A percentile compares a stretch with the other conserved stretches of the same genome.
phyloP scores from a whole-genome alignment of 352 stramenopile species.

The Pythium sukuiense region DNA sequence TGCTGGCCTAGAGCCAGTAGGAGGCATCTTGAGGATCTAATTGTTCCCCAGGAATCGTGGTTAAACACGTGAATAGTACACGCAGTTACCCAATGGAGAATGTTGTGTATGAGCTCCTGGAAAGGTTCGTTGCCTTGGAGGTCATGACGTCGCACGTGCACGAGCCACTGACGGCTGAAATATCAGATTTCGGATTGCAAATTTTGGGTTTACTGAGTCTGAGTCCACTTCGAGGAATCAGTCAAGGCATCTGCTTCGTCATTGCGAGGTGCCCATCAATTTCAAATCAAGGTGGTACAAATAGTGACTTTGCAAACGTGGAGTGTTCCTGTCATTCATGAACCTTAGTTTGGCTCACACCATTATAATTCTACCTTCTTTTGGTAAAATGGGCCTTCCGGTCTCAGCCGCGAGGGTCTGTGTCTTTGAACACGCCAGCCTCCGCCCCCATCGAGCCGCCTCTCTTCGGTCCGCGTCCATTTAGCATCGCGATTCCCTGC shows the following conservation, averaged over 20 bases:
- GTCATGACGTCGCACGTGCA: too few relatives aligned
- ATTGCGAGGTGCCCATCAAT: not conserved
- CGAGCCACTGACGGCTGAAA: too few relatives aligned
- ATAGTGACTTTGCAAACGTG: too few relatives aligned
- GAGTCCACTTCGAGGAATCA: not conserved
- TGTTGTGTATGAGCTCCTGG: too few relatives aligned
- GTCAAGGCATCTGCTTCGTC: not conserved
- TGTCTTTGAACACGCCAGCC: not conserved
- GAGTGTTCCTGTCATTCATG: too few relatives aligned
- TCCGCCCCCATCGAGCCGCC: too few relatives aligned
- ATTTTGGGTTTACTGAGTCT: not conserved
- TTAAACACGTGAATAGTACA: not conserved
- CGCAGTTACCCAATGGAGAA: too few relatives aligned
- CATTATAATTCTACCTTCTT: too few relatives aligned
- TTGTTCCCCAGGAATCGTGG: too few relatives aligned
- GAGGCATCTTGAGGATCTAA: too few relatives aligned
- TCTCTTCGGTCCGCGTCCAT: not conserved
- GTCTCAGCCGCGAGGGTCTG: not conserved
- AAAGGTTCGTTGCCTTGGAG: too few relatives aligned
- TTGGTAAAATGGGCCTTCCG: not conserved
- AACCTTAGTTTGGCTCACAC: too few relatives aligned
- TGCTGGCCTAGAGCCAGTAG: conserved; percentile 6
- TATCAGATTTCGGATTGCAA: not conserved
- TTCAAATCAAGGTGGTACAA: not conserved
- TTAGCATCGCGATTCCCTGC: not conserved